Percentiles rank a stretch among this genome's conserved stretches.
These are phyloP conservation scores for Crepidotus variabilis DNA, from an alignment of 768 basidiomycete species.

Conservation along the genomic window DNA sequence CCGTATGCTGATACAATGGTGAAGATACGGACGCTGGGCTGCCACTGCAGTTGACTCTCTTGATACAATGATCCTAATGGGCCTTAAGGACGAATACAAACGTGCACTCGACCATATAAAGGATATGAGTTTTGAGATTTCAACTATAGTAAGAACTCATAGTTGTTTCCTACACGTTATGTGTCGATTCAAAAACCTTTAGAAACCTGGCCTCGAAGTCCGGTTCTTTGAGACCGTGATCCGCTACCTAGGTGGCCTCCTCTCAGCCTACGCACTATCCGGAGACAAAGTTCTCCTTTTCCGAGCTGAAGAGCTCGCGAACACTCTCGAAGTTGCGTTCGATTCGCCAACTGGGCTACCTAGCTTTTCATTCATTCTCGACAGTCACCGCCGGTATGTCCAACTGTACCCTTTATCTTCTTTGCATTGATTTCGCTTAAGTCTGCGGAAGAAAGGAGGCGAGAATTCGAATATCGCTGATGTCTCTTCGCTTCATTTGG, in stretches of 20 bases:
- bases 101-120: slow-evolving; percentile 55
- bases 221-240: slow-evolving; percentile 88
- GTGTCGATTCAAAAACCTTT: not conserved
- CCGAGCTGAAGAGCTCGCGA: slow-evolving; percentile 76
- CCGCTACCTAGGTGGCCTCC: slow-evolving; percentile 83
- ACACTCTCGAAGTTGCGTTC: slow-evolving; percentile 71
- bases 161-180: not conserved
- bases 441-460: slow-evolving; percentile 7
- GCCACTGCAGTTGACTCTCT: slow-evolving; percentile 77
- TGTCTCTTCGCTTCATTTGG: slow-evolving; percentile 77
- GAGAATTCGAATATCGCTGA: slow-evolving; percentile 53
- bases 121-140: slow-evolving; percentile 44
- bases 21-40: slow-evolving; percentile 79
- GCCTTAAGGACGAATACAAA: slow-evolving; percentile 63
- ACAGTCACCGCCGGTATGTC: slow-evolving; percentile 34
- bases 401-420: not conserved
- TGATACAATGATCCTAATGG: slow-evolving; percentile 85
- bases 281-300: slow-evolving; percentile 56
- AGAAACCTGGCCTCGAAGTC: slow-evolving; percentile 19
- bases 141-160: slow-evolving; percentile 29
- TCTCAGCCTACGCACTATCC: slow-evolving; percentile 80
- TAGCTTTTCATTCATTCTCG: slow-evolving; percentile 63
- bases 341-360: slow-evolving; percentile 69
- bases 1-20: not conserved
- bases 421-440: not conserved